phyloP scores from a whole-genome alignment of 345 rosid genomes.

The thale cress (Arabidopsis thaliana) region TAIR10.1 NC_003076.8:13612001-13612500 shows the following conservation, averaged over 20 bases:
- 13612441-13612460: conserved; percentile 28
- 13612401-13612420: too few species aligned
- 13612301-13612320: not conserved
- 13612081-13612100: too few species aligned
- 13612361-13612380: conserved; percentile 16
- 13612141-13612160: not conserved
- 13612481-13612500: conserved; percentile 6
- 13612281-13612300: not conserved
- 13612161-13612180: not conserved
- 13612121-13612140: not conserved
- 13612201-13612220: not conserved
- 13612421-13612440: conserved; percentile 12
- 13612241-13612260: not conserved
- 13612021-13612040: not conserved
- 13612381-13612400: conserved; percentile 1
- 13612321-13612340: not conserved
- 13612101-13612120: conserved; percentile 1
- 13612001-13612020: conserved; percentile 9
- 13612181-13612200: not conserved
- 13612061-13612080: not conserved
- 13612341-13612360: conserved; percentile 16
- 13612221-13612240: not conserved
- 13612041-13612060: not conserved
- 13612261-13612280: not conserved
- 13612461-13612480: conserved; percentile 35